phyloP scores from a whole-genome alignment of 148 eudicot genomes.

The Arbutus unedo region DNA sequence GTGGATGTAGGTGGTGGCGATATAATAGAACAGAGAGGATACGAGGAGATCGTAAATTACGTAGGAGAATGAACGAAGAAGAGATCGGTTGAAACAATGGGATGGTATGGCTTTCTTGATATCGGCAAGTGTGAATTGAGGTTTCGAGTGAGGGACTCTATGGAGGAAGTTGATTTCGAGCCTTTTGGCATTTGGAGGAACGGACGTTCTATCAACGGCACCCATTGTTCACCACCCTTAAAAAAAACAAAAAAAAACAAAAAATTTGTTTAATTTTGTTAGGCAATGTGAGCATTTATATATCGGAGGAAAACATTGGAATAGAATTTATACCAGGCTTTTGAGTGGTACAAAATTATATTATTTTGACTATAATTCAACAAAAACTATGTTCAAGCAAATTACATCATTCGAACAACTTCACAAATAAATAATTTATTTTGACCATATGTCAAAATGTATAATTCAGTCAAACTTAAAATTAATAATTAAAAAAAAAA shows the following conservation, averaged over 20 bases:
- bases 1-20: slow-evolving; percentile 58
- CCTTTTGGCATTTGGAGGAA: slow-evolving; percentile 38
- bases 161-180: slow-evolving; percentile 29
- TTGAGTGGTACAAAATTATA: no score
- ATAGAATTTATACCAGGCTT: no score
- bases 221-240: no score
- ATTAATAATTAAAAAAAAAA: no score
- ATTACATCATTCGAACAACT: no score
- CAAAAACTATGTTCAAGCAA: no score
- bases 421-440: no score
- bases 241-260: not conserved
- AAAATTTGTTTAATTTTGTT: not conserved
- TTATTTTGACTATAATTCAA: no score
- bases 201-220: slow-evolving; percentile 44
- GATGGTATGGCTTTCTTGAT: slow-evolving; percentile 82
- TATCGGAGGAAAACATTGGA: not conserved
- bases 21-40: slow-evolving; percentile 47
- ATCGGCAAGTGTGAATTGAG: slow-evolving; percentile 73
- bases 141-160: slow-evolving; percentile 63
- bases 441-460: no score
- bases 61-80: slow-evolving; percentile 70
- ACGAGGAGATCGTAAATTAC: slow-evolving; percentile 53
- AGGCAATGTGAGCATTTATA: not conserved
- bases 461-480: no score
- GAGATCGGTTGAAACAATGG: slow-evolving; percentile 80